Evolutionary conservation across 2,329 filamentous ascomycete genomes (phyloP).

Genomic region (Diaporthe ilicicola): DNA sequence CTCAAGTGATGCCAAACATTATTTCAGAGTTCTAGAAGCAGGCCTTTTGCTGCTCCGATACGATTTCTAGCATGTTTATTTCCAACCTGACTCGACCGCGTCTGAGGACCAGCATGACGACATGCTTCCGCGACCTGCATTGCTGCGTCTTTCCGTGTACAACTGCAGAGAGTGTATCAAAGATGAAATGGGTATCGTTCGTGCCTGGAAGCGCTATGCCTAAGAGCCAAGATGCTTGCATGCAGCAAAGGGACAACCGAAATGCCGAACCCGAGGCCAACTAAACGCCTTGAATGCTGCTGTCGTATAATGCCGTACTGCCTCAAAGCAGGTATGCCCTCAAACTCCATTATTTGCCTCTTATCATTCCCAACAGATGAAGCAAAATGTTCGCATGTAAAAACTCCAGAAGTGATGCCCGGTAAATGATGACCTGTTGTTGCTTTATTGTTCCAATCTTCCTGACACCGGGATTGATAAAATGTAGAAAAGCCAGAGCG

Average conservation of each 20-base stretch:
- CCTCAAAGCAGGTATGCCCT: constrained; percentile 21
- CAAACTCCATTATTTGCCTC: neutral
- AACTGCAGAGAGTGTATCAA: neutral
- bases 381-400: neutral
- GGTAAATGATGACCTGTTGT: neutral
- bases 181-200: constrained; percentile 34
- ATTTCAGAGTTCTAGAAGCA: too few species aligned
- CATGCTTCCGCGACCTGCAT: too few species aligned
- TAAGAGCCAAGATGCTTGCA: constrained; percentile 31
- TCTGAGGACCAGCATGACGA: too few species aligned
- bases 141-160: too few species aligned
- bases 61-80: too few species aligned
- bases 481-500: neutral
- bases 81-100: too few species aligned
- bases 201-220: constrained; percentile 36
- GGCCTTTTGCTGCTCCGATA: too few species aligned
- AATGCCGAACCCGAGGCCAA: neutral
- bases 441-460: neutral
- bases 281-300: neutral
- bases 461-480: neutral
- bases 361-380: neutral
- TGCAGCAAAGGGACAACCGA: neutral
- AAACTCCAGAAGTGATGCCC: neutral
- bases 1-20: too few species aligned
- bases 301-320: constrained; percentile 7